These are phyloP conservation scores for Linnemannia hyalina DNA, from an alignment of 192 early-diverging fungal species.

Conservation along the genomic window DNA sequence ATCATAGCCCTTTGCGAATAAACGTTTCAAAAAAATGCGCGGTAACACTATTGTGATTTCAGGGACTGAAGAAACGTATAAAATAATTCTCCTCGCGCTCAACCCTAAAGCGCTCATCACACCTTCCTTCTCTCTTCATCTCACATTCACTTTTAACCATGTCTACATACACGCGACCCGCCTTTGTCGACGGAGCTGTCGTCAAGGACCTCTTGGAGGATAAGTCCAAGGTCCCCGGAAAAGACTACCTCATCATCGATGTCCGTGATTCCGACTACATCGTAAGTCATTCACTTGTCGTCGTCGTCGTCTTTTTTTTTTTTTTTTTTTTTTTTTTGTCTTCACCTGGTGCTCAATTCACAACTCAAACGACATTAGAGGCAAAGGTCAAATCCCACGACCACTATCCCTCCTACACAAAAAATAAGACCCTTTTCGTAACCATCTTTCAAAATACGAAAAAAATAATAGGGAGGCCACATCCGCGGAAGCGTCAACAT, in stretches of 20 bases:
- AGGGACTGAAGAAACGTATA: not conserved
- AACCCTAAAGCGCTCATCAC: not conserved
- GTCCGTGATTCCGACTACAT: slow-evolving; percentile 74
- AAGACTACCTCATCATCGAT: slow-evolving; percentile 83
- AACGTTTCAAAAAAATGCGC: not conserved
- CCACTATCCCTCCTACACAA: too few relatives aligned
- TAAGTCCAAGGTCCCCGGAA: slow-evolving; percentile 65
- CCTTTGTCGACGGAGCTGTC: slow-evolving; percentile 60
- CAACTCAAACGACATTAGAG: too few relatives aligned
- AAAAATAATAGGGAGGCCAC: slow-evolving; percentile 74
- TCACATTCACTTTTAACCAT: slow-evolving; percentile 1
- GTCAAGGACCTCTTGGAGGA: slow-evolving; percentile 70
- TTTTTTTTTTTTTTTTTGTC: not conserved
- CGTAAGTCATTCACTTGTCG: slow-evolving; percentile 36
- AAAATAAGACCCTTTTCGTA: not conserved
- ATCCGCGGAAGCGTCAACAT: slow-evolving; percentile 85
- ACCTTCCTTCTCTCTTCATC: not conserved
- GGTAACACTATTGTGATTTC: not conserved
- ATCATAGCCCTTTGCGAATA: not conserved
- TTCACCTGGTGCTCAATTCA: not conserved
- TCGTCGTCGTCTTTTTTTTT: too few relatives aligned
- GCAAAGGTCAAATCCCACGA: not conserved
- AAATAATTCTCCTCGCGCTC: not conserved
- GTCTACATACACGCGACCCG: slow-evolving; percentile 21
- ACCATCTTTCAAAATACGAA: not conserved